These are phyloP conservation scores for Chionographis japonica DNA, from an alignment of 106 monocot species.

Conservation along the genomic window DNA sequence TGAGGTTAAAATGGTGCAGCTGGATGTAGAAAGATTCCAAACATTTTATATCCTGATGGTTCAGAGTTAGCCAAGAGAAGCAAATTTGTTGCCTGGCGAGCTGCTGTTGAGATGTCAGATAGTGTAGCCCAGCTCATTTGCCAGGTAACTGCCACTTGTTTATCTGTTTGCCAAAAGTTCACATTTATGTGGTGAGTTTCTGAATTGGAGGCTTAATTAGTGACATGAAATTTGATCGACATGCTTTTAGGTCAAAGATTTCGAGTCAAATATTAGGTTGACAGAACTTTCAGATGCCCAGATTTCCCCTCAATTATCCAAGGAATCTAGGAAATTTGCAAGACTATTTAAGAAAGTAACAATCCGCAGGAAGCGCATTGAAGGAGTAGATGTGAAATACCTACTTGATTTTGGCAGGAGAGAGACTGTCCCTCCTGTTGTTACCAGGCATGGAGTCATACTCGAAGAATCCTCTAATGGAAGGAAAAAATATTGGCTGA, in stretches of 20 bases:
- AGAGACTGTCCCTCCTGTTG: slow-evolving; percentile 61
- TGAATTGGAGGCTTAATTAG: not conserved
- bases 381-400: slow-evolving; percentile 68
- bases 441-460: slow-evolving; percentile 69
- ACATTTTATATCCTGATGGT: slow-evolving; percentile 68
- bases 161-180: not conserved
- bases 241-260: slow-evolving; percentile 73
- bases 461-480: slow-evolving; percentile 62
- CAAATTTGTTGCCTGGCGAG: slow-evolving; percentile 80
- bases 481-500: slow-evolving; percentile 80
- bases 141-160: slow-evolving; percentile 34
- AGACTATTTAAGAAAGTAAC: slow-evolving; percentile 58
- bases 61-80: slow-evolving; percentile 72
- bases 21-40: slow-evolving; percentile 75
- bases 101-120: slow-evolving; percentile 83
- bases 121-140: slow-evolving; percentile 61
- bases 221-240: not conserved
- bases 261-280: slow-evolving; percentile 83
- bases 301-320: slow-evolving; percentile 29
- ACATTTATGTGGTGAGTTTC: not conserved
- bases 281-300: slow-evolving; percentile 52
- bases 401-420: slow-evolving; percentile 91
- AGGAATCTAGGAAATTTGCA: slow-evolving; percentile 52
- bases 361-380: slow-evolving; percentile 55
- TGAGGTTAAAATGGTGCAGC: slow-evolving; percentile 48